Conservation (phyloP, 1,139 yeast species). For the Taphrina wiesneri region DNA sequence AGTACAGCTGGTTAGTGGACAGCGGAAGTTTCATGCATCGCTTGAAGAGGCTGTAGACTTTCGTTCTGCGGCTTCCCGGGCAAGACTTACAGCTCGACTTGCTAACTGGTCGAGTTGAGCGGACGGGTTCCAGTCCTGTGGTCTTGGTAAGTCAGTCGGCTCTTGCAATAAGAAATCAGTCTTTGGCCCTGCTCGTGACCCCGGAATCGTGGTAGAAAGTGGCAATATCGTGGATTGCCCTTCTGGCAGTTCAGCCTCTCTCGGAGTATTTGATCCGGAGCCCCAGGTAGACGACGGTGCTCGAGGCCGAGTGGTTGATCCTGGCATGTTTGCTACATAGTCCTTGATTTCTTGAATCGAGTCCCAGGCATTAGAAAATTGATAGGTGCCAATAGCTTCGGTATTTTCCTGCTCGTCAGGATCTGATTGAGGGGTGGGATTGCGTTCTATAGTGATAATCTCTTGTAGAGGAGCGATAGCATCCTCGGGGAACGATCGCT, state of each 20-base stretch:
- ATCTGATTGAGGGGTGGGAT: conserved; percentile 11
- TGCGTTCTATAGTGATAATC: conserved; percentile 9
- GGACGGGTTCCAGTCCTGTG: conserved; percentile 31
- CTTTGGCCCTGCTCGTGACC: conserved; percentile 9
- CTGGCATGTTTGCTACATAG: conserved; percentile 22
- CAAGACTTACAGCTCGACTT: conserved; percentile 8
- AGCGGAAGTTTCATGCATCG: not conserved
- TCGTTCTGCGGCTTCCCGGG: not conserved
- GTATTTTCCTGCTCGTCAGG: not conserved
- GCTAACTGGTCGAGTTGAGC: conserved; percentile 27
- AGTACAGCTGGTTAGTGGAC: too few relatives aligned
- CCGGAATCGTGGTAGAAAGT: conserved; percentile 10
- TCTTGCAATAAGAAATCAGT: conserved; percentile 24
- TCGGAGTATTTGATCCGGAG: conserved; percentile 22
- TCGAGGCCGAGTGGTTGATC: conserved; percentile 16
- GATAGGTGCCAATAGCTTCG: conserved; percentile 7
- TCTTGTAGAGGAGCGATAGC: conserved; percentile 30
- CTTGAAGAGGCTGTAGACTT: not conserved
- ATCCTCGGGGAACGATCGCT: conserved; percentile 33
- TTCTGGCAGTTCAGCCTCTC: conserved; percentile 27
- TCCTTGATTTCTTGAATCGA: conserved; percentile 16
- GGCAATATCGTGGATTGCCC: not conserved
- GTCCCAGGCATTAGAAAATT: conserved; percentile 30
- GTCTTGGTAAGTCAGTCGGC: conserved; percentile 17
- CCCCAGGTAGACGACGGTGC: conserved; percentile 28